These are phyloP conservation scores for Tetrapisispora pingtungensis DNA, from an alignment of 805 yeast genomes.

Conservation along the genomic window DNA sequence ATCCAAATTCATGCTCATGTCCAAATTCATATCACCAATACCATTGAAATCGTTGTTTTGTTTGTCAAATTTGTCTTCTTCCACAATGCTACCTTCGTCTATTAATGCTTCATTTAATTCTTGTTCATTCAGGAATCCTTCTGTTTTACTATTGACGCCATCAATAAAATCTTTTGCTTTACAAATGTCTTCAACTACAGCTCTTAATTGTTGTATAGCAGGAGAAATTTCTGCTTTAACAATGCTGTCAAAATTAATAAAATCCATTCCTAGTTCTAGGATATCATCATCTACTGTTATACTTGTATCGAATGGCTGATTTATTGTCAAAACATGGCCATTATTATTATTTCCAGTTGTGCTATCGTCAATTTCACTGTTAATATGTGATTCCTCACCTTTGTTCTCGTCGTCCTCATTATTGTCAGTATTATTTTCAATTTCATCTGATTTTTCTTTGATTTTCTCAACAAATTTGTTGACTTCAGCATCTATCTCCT, in stretches of 20 bases:
- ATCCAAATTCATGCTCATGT: background rate
- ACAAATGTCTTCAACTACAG: constrained; percentile 45
- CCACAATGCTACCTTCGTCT: constrained; percentile 21
- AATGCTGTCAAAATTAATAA: constrained; percentile 21
- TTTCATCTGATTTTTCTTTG: background rate
- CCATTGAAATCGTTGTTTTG: constrained; percentile 14
- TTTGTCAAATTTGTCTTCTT: constrained; percentile 5
- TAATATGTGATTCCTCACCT: no score
- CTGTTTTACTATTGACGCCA: constrained; percentile 31
- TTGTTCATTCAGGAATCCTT: constrained; percentile 23
- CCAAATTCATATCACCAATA: constrained; percentile 6
- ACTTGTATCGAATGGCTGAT: background rate
- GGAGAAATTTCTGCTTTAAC: constrained; percentile 49
- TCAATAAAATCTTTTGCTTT: constrained; percentile 41
- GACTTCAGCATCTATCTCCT: constrained; percentile 12
- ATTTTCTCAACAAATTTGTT: constrained; percentile 5
- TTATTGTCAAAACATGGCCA: background rate
- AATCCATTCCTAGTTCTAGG: constrained; percentile 28
- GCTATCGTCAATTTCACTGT: no score
- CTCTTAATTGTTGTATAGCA: constrained; percentile 51
- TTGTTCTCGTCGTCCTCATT: constrained; percentile 5
- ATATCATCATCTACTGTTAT: constrained; percentile 18
- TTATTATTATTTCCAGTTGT: background rate
- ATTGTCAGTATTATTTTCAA: constrained; percentile 6
- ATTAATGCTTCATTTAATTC: constrained; percentile 26